phyloP scores from a whole-genome alignment of 2,329 filamentous ascomycete species.

The Amylocarpus encephaloides region DNA sequence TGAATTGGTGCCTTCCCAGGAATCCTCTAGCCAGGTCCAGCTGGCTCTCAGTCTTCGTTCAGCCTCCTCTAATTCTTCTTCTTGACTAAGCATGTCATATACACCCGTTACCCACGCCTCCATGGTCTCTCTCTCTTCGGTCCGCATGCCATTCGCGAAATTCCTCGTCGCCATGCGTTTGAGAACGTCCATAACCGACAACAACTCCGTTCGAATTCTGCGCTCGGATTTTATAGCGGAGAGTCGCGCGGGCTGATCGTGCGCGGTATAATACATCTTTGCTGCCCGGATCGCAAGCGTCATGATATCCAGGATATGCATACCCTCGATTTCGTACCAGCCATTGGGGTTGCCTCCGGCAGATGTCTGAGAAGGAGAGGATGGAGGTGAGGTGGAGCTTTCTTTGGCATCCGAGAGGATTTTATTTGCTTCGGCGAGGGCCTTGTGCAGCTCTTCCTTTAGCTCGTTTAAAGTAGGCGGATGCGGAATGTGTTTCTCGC shows the following conservation, averaged over 20 bases:
- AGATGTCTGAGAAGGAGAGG: constrained; percentile 15
- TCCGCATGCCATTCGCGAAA: constrained; percentile 75
- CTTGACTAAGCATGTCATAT: constrained; percentile 66
- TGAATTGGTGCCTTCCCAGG: constrained; percentile 52
- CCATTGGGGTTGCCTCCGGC: constrained; percentile 40
- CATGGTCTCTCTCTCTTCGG: constrained; percentile 72
- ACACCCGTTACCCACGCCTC: constrained; percentile 74
- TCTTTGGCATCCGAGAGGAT: constrained; percentile 55
- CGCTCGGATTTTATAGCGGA: constrained; percentile 85
- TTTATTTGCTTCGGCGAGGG: constrained; percentile 62
- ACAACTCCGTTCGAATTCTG: constrained; percentile 74
- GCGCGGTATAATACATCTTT: constrained; percentile 92
- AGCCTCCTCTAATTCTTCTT: constrained; percentile 68
- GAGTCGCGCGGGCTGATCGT: constrained; percentile 78
- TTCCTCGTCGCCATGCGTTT: constrained; percentile 86
- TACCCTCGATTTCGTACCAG: constrained; percentile 82
- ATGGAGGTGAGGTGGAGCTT: constrained; percentile 22
- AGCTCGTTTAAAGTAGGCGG: constrained; percentile 78
- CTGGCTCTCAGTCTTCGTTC: constrained; percentile 59
- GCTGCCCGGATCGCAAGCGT: constrained; percentile 94
- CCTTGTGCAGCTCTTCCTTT: constrained; percentile 60
- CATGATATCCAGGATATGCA: constrained; percentile 86
- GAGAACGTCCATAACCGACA: constrained; percentile 81
- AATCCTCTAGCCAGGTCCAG: constrained; percentile 74
- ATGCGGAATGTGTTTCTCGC: constrained; percentile 72